phyloP scores from a whole-genome alignment of 192 early-diverging fungal genomes.

The Coemansia sp. region DNA sequence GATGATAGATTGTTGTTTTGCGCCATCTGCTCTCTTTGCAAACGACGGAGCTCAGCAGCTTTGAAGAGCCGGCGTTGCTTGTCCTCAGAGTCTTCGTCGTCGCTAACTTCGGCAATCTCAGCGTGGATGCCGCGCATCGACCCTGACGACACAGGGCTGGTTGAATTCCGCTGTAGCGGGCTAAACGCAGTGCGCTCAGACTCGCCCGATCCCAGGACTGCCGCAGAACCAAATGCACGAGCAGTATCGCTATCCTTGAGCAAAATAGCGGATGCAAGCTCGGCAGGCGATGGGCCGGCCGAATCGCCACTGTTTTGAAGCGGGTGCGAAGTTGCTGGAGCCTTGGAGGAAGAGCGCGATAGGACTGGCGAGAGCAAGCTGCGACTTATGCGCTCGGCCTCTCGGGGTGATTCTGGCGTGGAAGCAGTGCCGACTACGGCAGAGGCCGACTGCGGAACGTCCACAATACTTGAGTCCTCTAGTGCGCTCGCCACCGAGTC shows the following conservation, averaged over 20 bases:
- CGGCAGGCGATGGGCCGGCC: conserved; percentile 13
- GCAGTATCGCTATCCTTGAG: conserved; percentile 18
- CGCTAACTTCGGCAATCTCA: conserved; percentile 24
- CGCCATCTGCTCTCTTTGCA: conserved; percentile 36
- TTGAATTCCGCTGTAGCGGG: not conserved
- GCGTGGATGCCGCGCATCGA: conserved; percentile 5
- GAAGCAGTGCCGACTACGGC: not conserved
- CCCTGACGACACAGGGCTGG: conserved; percentile 17
- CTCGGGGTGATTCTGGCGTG: not conserved
- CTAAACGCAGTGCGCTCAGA: conserved; percentile 30
- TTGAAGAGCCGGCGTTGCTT: conserved; percentile 36
- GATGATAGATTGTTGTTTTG: conserved; percentile 30
- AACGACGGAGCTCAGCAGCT: conserved; percentile 33
- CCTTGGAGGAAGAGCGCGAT: conserved; percentile 24
- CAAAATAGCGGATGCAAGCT: conserved; percentile 18
- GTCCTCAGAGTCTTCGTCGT: conserved; percentile 33
- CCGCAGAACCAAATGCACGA: conserved; percentile 14
- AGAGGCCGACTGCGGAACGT: not conserved
- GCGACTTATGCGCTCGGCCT: not conserved
- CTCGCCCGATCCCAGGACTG: conserved; percentile 16
- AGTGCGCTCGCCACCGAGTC: conserved; percentile 12
- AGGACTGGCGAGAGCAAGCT: not conserved
- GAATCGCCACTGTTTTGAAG: conserved; percentile 8
- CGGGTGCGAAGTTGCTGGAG: conserved; percentile 29
- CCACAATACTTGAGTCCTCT: conserved; percentile 9